phyloP scores from a whole-genome alignment of 108 stramenopile genomes.

The Fragilaria radians region DNA sequence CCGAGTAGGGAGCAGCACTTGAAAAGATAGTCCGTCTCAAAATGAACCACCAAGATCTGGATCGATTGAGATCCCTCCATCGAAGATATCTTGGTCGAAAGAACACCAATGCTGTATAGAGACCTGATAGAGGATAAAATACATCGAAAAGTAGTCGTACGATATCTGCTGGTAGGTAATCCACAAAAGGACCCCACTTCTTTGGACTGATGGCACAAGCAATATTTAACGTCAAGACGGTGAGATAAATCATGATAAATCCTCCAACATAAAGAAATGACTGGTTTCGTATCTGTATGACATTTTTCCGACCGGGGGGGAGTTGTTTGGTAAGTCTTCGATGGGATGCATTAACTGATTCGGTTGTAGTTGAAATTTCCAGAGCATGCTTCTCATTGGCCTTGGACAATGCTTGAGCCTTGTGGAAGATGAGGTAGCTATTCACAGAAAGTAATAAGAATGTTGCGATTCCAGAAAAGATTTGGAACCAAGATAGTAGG shows the following conservation, averaged over 20 bases:
- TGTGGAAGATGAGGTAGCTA: neutral
- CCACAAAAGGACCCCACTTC: neutral
- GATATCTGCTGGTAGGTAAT: neutral
- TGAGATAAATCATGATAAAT: neutral
- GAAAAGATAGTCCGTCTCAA: neutral
- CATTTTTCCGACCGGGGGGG: neutral
- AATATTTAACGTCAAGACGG: neutral
- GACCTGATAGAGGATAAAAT: neutral
- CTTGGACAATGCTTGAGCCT: neutral
- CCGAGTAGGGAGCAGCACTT: neutral
- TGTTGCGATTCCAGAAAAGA: neutral
- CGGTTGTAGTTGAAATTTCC: too few relatives aligned
- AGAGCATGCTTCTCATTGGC: neutral
- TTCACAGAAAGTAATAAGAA: neutral
- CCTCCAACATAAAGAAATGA: slow-evolving; percentile 1
- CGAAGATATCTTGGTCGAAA: neutral
- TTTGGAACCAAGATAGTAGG: neutral
- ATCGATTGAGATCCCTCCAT: neutral
- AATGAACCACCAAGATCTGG: neutral
- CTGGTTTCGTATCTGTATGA: neutral
- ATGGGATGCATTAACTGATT: neutral
- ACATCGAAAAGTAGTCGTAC: neutral
- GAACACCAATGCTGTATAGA: neutral
- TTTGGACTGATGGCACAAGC: neutral
- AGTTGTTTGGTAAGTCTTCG: neutral